Evolutionary conservation across 2,329 filamentous ascomycete species (phyloP).

Genomic region (Xylogone sp.): DNA sequence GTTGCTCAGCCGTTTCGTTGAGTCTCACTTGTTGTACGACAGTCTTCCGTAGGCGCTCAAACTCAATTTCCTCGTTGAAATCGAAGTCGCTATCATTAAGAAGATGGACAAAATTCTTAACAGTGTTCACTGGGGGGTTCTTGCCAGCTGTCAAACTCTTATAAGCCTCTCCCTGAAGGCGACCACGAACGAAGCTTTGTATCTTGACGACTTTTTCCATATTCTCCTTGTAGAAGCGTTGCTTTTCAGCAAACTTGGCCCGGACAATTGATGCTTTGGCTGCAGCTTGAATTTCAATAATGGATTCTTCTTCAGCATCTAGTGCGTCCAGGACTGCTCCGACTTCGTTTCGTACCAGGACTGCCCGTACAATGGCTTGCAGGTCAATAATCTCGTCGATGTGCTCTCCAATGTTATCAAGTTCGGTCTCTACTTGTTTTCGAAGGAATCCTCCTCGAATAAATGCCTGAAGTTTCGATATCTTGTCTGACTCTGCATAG

Average conservation of each 20-base stretch:
- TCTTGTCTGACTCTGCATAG: constrained; percentile 50
- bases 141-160: constrained; percentile 95
- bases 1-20: constrained; percentile 95
- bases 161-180: constrained; percentile 96
- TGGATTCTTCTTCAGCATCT: constrained; percentile 75
- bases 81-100: constrained; percentile 98
- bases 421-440: constrained; percentile 54
- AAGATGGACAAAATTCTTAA: constrained; percentile 97
- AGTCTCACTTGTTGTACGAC: constrained; percentile 96
- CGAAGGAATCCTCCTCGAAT: constrained; percentile 64
- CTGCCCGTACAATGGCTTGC: constrained; percentile 74
- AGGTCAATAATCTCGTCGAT: constrained; percentile 64
- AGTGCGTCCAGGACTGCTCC: constrained; percentile 72
- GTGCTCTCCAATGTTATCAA: constrained; percentile 67
- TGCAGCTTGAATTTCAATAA: constrained; percentile 71
- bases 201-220: constrained; percentile 99
- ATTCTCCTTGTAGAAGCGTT: constrained; percentile 86
- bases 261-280: constrained; percentile 73
- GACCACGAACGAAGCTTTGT: constrained; percentile 91
- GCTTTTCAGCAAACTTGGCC: constrained; percentile 75
- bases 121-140: constrained; percentile 92
- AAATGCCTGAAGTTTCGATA: constrained; percentile 62
- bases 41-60: constrained; percentile 89
- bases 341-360: constrained; percentile 71
- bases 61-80: constrained; percentile 97